Evolutionary conservation across 169 alveolate species (phyloP), one percentile per base, ranked within the genome.

Genomic region (Babesia ovata): DNA sequence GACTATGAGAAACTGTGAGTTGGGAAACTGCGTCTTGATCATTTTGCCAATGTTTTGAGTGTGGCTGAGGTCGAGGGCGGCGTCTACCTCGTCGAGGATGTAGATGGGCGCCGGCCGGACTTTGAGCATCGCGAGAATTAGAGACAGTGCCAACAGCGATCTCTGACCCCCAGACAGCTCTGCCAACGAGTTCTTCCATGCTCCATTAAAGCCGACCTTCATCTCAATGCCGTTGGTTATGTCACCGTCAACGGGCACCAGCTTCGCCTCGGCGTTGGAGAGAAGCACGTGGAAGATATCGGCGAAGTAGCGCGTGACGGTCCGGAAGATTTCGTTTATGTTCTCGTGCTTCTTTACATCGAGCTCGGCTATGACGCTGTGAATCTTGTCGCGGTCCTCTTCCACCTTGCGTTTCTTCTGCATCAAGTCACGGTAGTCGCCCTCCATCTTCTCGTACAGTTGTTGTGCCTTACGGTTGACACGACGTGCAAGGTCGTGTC

Each of bases 41-140:
- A 98, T 97, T 62, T 93, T 86, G 17, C 99, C 98, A 46, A 98
- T 96, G 87, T 98, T 98, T 44, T 97, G 98, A 24, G 99, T 98
- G 84, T 98, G 99, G 65, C 97, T 93, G 52, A 97, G 91, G 86
- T 98, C 99, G 61, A 98, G 88, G 29, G 99, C 99, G 1, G 99
- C 98, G 87, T 98, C 99, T 29, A 98, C 96, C 87, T 98, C 99
- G 92, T 98, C 99, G 50, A 98, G 94, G 71, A 98, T 97, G 92
- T 98, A 98, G 74, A 98, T 91, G 17, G 99, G 99, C 16, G 99
- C 99, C 39, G 99, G 99, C 44, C 97, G 96, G 69, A 93, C 96
- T 79, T 95, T 96, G 66, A 97, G 92, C 86, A 98, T 92, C 22
- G 99, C 98, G 49, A 98, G 84, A 61, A 98, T 95, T 63, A 97